phyloP scores from a whole-genome alignment of 2,329 filamentous ascomycete genomes.

The Curvularia sp. region DNA sequence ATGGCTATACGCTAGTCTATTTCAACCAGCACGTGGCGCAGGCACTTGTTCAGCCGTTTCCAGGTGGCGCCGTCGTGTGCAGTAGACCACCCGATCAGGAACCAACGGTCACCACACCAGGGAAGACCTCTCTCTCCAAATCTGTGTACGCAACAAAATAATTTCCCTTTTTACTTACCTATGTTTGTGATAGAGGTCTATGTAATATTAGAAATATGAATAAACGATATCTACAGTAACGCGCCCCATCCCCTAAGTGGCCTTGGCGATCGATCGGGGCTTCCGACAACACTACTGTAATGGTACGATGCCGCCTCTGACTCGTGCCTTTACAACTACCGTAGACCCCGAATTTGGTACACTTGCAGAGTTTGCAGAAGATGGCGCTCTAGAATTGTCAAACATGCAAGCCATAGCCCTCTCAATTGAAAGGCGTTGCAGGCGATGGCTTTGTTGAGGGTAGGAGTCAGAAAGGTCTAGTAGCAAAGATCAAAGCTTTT shows the following conservation, averaged over 20 bases:
- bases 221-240: neutral
- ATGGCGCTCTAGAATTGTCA: conserved; percentile 2
- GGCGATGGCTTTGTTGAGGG: neutral
- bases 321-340: neutral
- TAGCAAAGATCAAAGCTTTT: conserved; percentile 3
- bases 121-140: neutral
- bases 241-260: neutral
- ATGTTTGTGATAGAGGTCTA: neutral
- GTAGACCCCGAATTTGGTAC: neutral
- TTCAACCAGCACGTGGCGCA: neutral
- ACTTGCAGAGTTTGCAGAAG: conserved; percentile 4
- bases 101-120: neutral
- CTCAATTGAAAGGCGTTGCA: neutral
- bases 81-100: conserved; percentile 1
- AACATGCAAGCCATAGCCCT: conserved; percentile 1
- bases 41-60: neutral
- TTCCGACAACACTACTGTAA: neutral
- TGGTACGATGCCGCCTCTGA: too few species aligned
- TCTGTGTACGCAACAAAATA: neutral
- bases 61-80: neutral
- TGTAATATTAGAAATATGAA: neutral
- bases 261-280: neutral
- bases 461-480: neutral
- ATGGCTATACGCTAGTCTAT: neutral
- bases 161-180: neutral